phyloP scores from a whole-genome alignment of 2,329 filamentous ascomycete genomes.

The Atkinsonella hypoxylon region DNA sequence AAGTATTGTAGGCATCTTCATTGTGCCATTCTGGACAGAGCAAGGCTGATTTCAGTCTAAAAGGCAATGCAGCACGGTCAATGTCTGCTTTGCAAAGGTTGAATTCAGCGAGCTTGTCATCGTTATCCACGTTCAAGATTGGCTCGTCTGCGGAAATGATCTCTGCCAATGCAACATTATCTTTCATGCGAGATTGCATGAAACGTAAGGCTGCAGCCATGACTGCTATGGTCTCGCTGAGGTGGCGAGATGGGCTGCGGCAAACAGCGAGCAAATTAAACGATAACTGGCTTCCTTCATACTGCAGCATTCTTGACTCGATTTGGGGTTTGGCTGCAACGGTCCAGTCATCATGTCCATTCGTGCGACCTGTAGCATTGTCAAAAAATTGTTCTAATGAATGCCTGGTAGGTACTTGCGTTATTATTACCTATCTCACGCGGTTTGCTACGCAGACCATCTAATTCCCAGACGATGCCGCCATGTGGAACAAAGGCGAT shows the following conservation, averaged over 20 bases:
- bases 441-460: slow-evolving; percentile 67
- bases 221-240: slow-evolving; percentile 33
- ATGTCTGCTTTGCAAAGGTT: slow-evolving; percentile 17
- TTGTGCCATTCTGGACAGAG: slow-evolving; percentile 5
- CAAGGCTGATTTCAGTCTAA: slow-evolving; percentile 9
- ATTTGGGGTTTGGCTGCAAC: slow-evolving; percentile 52
- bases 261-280: slow-evolving; percentile 71
- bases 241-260: slow-evolving; percentile 45
- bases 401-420: neutral
- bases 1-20: slow-evolving; percentile 22
- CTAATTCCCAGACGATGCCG: slow-evolving; percentile 75
- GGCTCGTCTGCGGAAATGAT: slow-evolving; percentile 12
- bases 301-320: slow-evolving; percentile 52
- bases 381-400: neutral
- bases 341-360: slow-evolving; percentile 46
- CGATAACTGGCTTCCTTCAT: slow-evolving; percentile 52
- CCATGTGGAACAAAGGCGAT: slow-evolving; percentile 73
- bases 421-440: slow-evolving; percentile 21
- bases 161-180: slow-evolving; percentile 11
- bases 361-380: slow-evolving; percentile 10
- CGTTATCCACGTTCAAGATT: slow-evolving; percentile 13
- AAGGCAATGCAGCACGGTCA: slow-evolving; percentile 10
- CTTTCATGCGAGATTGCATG: slow-evolving; percentile 22
- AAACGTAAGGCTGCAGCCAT: slow-evolving; percentile 27
- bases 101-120: slow-evolving; percentile 18